Evolutionary conservation across 2,329 filamentous ascomycete genomes (phyloP), one percentile per base, ranked within the genome.

Genomic region (Colletotrichum sp.): DNA sequence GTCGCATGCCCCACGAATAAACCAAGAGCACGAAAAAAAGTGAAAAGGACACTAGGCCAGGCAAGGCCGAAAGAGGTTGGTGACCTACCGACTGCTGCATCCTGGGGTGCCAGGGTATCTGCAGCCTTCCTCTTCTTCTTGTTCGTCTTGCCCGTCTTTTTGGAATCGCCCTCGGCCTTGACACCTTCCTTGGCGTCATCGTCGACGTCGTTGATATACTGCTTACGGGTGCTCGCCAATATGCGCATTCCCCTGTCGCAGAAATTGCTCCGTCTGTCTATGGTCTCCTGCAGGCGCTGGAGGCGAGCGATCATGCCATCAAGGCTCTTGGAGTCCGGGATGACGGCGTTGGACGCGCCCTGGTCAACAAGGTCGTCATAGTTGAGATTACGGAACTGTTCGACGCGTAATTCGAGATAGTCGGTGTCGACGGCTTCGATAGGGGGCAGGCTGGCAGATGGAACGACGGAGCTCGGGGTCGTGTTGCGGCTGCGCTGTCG

Each of bases 61-160:
- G 62, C 59, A 60, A 36, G 74, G 71, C 60, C 71, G 36, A 73
- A 15, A 62, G 69, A 49, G 49, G 59, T 57, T 60, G 21, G 70
- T 66, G 57, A 76, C 76, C 59, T 72, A 78, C 83, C 70, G 81
- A 86, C 83, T 60, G 79, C 80, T 34, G 80, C 83, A 77, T 94
- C 92, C 76, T 90, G 91, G 10, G 91, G 89, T 75, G 88, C 88
- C 36, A 90, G 86, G 70, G 84, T 88, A 74, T 93, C 92, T 9
- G 91, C 87, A 28, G 94, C 94, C 85, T 95, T 96, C 83, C 94
- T 93, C 87, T 95, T 96, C 89, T 95, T 96, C 78, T 94, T 90
- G 83, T 96, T 76, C 18, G 74, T 76, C 59, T 91, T 91, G 26
- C 86, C 84, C 69, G 88, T 87, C 64, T 83, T 80, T 76, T 84